These are phyloP conservation scores for Cyclostephanos invisitatus DNA, from an alignment of 108 stramenopile species.

Conservation along the genomic window DNA sequence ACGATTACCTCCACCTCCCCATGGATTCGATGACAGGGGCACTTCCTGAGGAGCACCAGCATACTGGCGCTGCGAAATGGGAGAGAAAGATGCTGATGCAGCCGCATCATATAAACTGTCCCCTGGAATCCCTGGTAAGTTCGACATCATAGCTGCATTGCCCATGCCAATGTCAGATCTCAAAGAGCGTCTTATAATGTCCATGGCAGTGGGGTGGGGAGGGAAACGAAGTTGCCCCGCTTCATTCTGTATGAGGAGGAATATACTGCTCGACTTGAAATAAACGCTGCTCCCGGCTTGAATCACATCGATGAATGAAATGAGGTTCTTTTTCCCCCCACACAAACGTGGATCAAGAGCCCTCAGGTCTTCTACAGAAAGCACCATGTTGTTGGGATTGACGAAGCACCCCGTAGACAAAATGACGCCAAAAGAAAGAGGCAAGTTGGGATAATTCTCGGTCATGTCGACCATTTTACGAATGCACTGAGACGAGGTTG, in stretches of 20 bases:
- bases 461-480: constrained; percentile 65
- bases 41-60: constrained; percentile 35
- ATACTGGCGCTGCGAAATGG: constrained; percentile 43
- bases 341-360: constrained; percentile 70
- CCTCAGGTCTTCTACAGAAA: constrained; percentile 54
- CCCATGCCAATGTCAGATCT: constrained; percentile 26
- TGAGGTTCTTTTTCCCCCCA: constrained; percentile 47
- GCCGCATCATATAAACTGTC: constrained; percentile 15
- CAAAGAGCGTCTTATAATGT: constrained; percentile 48
- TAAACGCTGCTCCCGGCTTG: constrained; percentile 53
- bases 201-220: constrained; percentile 45
- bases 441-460: constrained; percentile 47
- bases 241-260: constrained; percentile 73
- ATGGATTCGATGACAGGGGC: constrained; percentile 33
- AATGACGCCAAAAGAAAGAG: constrained; percentile 74
- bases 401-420: constrained; percentile 66
- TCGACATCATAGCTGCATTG: constrained; percentile 15
- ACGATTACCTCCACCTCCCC: constrained; percentile 30
- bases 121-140: constrained; percentile 26
- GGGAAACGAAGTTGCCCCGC: constrained; percentile 42
- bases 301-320: constrained; percentile 56
- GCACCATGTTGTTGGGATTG: constrained; percentile 39
- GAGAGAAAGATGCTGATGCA: constrained; percentile 25
- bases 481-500: constrained; percentile 71
- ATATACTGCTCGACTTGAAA: constrained; percentile 61